Percentiles rank a stretch among this genome's conserved stretches.
Conservation (phyloP, 2,329 filamentous ascomycete species). For the Sporothrix dimorphospora region DNA sequence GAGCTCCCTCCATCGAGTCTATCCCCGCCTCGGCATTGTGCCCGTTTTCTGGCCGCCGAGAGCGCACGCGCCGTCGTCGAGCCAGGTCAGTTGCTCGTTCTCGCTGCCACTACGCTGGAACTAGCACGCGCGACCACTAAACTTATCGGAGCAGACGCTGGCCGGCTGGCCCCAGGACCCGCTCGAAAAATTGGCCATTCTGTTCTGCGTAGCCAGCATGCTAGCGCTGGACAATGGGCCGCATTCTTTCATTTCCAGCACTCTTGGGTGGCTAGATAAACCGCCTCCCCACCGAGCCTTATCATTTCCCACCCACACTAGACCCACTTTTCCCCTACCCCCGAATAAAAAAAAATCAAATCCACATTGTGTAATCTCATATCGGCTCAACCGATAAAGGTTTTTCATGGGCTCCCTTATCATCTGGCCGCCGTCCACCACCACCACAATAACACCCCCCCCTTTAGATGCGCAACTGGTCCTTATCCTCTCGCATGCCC, state of each 20-base stretch:
- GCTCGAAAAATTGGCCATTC: constrained; percentile 3
- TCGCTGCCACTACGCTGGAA: background rate
- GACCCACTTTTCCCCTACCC: constrained; percentile 29
- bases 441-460: constrained; percentile 23
- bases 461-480: constrained; percentile 22
- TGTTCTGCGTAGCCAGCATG: constrained; percentile 1
- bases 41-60: background rate
- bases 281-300: constrained; percentile 28
- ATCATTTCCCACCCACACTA: constrained; percentile 31
- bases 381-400: constrained; percentile 35
- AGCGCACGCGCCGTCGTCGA: background rate
- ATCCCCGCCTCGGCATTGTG: background rate
- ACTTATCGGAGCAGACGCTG: constrained; percentile 1
- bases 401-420: constrained; percentile 35
- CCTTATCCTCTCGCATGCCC: constrained; percentile 26
- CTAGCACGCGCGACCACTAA: background rate
- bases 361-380: constrained; percentile 35
- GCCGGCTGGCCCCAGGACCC: background rate
- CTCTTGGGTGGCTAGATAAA: constrained; percentile 20
- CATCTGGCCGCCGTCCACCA: constrained; percentile 32
- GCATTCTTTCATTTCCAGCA: constrained; percentile 22
- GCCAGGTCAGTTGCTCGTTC: too few species aligned
- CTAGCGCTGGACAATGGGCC: constrained; percentile 14
- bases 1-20: background rate
- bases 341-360: constrained; percentile 31